phyloP scores from a whole-genome alignment of 2,329 filamentous ascomycete genomes.

The Sarocladium oryzae region DNA sequence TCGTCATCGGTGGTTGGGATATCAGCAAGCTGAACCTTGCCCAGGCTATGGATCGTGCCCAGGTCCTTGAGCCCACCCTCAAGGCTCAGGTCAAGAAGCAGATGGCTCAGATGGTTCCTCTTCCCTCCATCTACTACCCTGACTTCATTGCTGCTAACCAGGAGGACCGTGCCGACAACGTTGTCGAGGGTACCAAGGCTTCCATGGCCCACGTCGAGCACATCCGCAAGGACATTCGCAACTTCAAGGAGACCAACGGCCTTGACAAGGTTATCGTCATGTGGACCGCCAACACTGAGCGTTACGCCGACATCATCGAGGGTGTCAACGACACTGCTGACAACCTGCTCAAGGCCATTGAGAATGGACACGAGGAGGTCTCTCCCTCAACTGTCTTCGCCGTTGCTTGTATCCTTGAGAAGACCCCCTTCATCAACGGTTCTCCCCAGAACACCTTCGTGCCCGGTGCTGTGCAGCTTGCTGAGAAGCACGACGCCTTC shows the following conservation, averaged over 20 bases:
- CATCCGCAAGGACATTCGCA: slow-evolving; percentile 85
- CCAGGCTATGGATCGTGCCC: slow-evolving; percentile 89
- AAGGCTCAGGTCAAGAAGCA: slow-evolving; percentile 89
- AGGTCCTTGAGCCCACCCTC: slow-evolving; percentile 90
- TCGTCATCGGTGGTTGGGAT: slow-evolving; percentile 94
- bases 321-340: slow-evolving; percentile 96
- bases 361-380: slow-evolving; percentile 82
- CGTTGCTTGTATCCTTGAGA: slow-evolving; percentile 86
- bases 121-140: slow-evolving; percentile 96
- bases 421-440: slow-evolving; percentile 94
- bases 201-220: slow-evolving; percentile 84
- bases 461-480: slow-evolving; percentile 82
- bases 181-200: slow-evolving; percentile 77
- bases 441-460: slow-evolving; percentile 99
- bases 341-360: slow-evolving; percentile 83
- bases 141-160: slow-evolving; percentile 99
- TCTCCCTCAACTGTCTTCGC: slow-evolving; percentile 94
- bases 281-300: slow-evolving; percentile 99
- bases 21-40: slow-evolving; percentile 88
- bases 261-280: slow-evolving; percentile 96
- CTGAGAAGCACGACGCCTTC: slow-evolving; percentile 79
- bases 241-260: slow-evolving; percentile 79
- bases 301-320: slow-evolving; percentile 79
- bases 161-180: slow-evolving; percentile 89
- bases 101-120: slow-evolving; percentile 79